Evolutionary conservation across 208 protist species (phyloP), one percentile per base, ranked within the genome.

Genomic region (Wallacemonas rigidus): DNA sequence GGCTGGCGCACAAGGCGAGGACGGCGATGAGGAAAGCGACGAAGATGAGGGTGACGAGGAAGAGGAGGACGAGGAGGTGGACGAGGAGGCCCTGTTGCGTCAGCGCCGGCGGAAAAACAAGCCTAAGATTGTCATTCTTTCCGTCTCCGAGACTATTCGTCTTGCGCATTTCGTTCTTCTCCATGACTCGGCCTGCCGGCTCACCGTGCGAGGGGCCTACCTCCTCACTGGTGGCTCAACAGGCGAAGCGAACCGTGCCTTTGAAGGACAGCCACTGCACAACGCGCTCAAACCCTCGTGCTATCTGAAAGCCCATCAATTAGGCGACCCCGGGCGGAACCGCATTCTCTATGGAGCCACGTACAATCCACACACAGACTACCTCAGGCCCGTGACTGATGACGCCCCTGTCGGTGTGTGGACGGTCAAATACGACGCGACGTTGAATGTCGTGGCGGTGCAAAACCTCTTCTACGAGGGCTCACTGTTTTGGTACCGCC

Each of bases 401-500:
- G 93, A 97, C 77, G 86, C 82, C 44, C 93, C 93, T 11, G 77
- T 75, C 8, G 93, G 93, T 2, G 83, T 96, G 26, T 97, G 93
- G 93, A 82, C 82, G 1, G 82, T 96, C 40, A 94, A 96, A 81
- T 95, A 96, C 67, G 88, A 96, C 70, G 78, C 90, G 9, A 87
- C 82, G 3, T 72, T 82, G 36, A 89, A 91, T 54, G 83, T 95
- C 2, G 91, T 95, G 39, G 83, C 82, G 26, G 90, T 95, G 54
- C 83, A 89, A 71, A 97, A 97, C 74, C 60, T 94, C 2, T 81
- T 95, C 15, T 97, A 83, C 74, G 83, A 88, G 3, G 93, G 91
- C 12, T 92, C 88, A 0, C 82, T 95, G 38, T 97, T 97, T 73
- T 97, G 90, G 86, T 95, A 97, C 72, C 64, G 82, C 4, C 90